Evolutionary conservation across 768 basidiomycete species (phyloP), one percentile per base, ranked within the genome.

Genomic region (Sarcodon aspratus): DNA sequence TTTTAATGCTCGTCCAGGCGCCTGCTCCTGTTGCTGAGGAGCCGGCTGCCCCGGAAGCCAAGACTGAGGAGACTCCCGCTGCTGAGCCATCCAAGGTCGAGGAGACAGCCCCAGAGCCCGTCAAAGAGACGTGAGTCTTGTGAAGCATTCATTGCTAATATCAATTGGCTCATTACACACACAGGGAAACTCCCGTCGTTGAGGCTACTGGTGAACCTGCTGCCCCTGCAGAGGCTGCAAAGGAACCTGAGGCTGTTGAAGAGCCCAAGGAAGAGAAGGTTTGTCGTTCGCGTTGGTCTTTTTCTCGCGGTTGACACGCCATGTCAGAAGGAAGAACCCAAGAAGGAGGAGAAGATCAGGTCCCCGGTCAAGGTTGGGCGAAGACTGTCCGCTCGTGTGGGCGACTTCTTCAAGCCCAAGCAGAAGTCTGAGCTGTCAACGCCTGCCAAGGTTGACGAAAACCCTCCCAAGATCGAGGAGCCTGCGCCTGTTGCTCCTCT

Each of bases 381-480:
- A 54, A 88, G 91, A 53, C 68, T 95, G 52, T 94, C 92, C 40
- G 76, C 84, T 21, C 87, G 88, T 17, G 80, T 95, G 38, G 76
- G 75, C 47, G 85, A 84, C 47, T 76, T 94, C 66, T 88, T 94
- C 79, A 90, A 83, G 74, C 45, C 74, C 48, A 86, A 76, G 71
- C 69, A 73, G 61, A 86, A 79, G 68, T 56, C 67, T 11, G 82
- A 86, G 60, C 76, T 79, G 34, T 60, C 73, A 9, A 61, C 80
- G 6, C 79, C 89, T 49, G 73, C 87, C 43, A 92, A 90, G 74
- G 86, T 92, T 50, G 84, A 90, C 54, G 87, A 91, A 71, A 74
- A 88, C 63, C 88, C 91, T 36, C 90, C 91, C 55, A 80, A 82
- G 73, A 85, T 93, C 56, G 91, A 90, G 45, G 80, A 87, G 68